Conservation (phyloP, 202 grass and related monocot genomes). For the Elaeis oleifera region DNA sequence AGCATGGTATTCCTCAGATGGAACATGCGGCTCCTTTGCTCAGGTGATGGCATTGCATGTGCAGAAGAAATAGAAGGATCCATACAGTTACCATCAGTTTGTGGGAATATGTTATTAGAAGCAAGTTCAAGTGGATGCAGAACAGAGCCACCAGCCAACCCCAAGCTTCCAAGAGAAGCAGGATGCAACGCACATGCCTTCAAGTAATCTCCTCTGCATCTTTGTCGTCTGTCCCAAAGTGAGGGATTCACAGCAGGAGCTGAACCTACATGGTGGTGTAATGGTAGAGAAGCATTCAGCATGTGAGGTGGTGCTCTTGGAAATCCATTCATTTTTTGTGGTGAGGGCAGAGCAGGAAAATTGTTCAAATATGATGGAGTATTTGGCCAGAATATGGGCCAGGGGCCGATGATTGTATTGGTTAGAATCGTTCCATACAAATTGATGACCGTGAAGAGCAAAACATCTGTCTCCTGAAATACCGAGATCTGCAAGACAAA, state of each 20-base stretch:
- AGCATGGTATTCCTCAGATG: conserved; percentile 73
- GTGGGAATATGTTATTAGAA: conserved; percentile 42
- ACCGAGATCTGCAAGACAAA: conserved; percentile 36
- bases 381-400: conserved; percentile 50
- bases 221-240: conserved; percentile 49
- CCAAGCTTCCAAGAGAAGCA: conserved; percentile 64
- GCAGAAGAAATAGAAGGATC: conserved; percentile 46
- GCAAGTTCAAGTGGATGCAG: conserved; percentile 51
- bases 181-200: conserved; percentile 47
- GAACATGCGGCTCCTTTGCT: conserved; percentile 71
- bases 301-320: conserved; percentile 61
- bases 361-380: conserved; percentile 43
- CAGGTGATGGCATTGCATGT: conserved; percentile 52
- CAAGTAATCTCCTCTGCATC: conserved; percentile 44
- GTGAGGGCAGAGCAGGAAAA: conserved; percentile 34
- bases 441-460: conserved; percentile 45
- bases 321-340: conserved; percentile 42
- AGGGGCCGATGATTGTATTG: conserved; percentile 41
- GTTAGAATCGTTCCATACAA: conserved; percentile 68
- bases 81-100: conserved; percentile 48
- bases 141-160: conserved; percentile 62
- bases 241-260: conserved; percentile 51
- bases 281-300: conserved; percentile 38
- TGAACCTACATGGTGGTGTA: conserved; percentile 64
- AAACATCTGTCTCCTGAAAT: conserved; percentile 64